Percentiles rank a stretch among this genome's conserved stretches.
These are phyloP conservation scores for Neurospora sp. DNA, from an alignment of 495 filamentous ascomycete species.

Conservation along the genomic window DNA sequence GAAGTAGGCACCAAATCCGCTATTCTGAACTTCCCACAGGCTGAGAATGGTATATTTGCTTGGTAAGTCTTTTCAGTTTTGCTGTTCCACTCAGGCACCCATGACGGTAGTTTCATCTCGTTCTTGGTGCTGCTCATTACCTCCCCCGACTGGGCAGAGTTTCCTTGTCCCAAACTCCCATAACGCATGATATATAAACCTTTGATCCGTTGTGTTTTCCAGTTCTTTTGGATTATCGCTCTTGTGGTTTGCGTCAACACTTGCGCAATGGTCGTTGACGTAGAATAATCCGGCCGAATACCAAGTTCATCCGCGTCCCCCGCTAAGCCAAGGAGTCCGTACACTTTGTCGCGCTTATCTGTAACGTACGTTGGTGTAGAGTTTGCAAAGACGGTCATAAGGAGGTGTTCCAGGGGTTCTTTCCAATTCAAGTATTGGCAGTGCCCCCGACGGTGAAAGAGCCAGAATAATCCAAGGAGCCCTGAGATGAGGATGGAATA, in stretches of 20 bases:
- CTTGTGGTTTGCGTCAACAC: conserved; percentile 2
- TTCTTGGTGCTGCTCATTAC: conserved; percentile 4
- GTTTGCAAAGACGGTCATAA: fast-evolving
- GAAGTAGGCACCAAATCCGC: neutral
- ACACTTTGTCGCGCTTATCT: conserved; percentile 4
- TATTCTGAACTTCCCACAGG: neutral
- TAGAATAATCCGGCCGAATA: conserved; percentile 3
- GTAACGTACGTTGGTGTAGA: neutral
- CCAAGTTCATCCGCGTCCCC: conserved; percentile 5
- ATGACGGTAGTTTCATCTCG: neutral
- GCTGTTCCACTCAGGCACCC: conserved; percentile 8
- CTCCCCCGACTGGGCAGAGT: neutral
- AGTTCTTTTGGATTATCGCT: conserved; percentile 1
- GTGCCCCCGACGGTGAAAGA: neutral
- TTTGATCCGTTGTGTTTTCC: neutral
- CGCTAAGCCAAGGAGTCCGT: conserved; percentile 7
- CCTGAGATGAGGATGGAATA: neutral
- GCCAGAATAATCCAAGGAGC: fast-evolving
- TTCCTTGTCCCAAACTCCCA: neutral
- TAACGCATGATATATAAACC: neutral
- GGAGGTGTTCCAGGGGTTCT: neutral
- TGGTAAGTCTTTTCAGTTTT: neutral
- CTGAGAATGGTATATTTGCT: neutral
- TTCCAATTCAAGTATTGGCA: fast-evolving
- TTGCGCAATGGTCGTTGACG: neutral